Percentiles rank a stretch among this genome's conserved stretches.
phyloP scores from a whole-genome alignment of 2,329 filamentous ascomycete genomes.

The Xylariaceae sp. region DNA sequence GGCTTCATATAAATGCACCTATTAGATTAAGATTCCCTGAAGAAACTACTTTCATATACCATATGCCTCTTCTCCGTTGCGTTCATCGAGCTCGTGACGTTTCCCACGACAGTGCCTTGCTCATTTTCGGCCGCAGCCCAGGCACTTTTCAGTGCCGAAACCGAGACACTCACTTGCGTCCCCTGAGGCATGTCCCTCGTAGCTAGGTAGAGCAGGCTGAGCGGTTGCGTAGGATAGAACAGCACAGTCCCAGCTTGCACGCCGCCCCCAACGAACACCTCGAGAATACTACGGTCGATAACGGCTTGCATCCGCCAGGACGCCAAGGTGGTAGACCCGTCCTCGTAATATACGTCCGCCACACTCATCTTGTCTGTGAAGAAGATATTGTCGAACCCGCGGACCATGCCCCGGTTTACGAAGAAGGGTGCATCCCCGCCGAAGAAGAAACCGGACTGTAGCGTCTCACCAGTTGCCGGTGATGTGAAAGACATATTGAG shows the following conservation, averaged over 20 bases:
- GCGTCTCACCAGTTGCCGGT: constrained; percentile 53
- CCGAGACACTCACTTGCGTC: constrained; percentile 43
- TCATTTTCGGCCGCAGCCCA: constrained; percentile 42
- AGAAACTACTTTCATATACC: constrained; percentile 28
- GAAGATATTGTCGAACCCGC: constrained; percentile 58
- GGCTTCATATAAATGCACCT: too few species aligned
- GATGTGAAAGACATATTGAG: constrained; percentile 61
- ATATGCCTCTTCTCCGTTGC: constrained; percentile 26
- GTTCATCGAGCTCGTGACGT: constrained; percentile 25
- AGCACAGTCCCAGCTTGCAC: constrained; percentile 55
- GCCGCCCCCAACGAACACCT: constrained; percentile 60
- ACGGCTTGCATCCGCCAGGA: constrained; percentile 50
- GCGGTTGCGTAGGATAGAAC: constrained; percentile 54
- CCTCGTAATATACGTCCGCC: constrained; percentile 36
- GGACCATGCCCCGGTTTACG: constrained; percentile 55
- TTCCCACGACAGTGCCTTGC: constrained; percentile 35
- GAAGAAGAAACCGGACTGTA: constrained; percentile 56
- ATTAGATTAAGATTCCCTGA: too few species aligned
- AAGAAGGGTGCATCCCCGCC: constrained; percentile 56
- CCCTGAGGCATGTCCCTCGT: constrained; percentile 44
- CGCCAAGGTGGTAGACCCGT: constrained; percentile 5
- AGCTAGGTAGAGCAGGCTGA: constrained; percentile 46
- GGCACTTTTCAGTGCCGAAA: constrained; percentile 47
- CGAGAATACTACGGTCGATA: constrained; percentile 60
- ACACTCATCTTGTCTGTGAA: constrained; percentile 59